Evolutionary conservation across 495 filamentous ascomycete genomes (phyloP), one percentile per base, ranked within the genome.

Genomic region (Aspergillus bertholletiae): DNA sequence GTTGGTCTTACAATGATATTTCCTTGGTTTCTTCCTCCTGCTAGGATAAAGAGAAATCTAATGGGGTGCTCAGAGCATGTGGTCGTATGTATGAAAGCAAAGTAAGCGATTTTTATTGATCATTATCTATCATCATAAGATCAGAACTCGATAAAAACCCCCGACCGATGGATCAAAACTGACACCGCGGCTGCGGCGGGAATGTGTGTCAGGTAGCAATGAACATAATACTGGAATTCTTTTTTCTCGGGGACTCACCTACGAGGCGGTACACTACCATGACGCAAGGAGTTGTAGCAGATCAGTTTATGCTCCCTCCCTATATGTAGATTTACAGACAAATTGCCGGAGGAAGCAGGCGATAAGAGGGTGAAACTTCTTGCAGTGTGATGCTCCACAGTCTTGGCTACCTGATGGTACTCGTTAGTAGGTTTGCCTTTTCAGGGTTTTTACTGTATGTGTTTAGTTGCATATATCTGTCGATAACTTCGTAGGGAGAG

Each of bases 111-210:
- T 43, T 43, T 17, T 18, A 20, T 7, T 47, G 8, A 3, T 45
- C 23, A 28, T 22, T 7, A 26, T 7, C n/a, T n/a, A 17, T 28
- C 44, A 28, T 27, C 44, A 17, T 21, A 47, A 26, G 23, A 44
- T 32, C 27, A 28, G 27, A 7, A 24, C 24, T 41, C 51, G 37
- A 53, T 41, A 44, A 40, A 20, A 40, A 20, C 34, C 15, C 54
- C 51, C 46, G 35, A 50, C 11, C 6, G 39, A 55, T 48, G 52
- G 46, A 39, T 20, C 48, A 27, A 40, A 49, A 35, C 22, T 55
- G 60, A 62, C 60, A 55, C 61, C 55, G 66, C 63, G 63, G 66
- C 49, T 69, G 55, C 64, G 59, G 66, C 63, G 60, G 65, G 50
- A 60, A 34, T 40, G 3, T 57, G 27, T 49, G 41, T 49, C 26